Evolutionary conservation across 495 filamentous ascomycete species (phyloP), one percentile per base, ranked within the genome.

Genomic region (Elasticomyces elasticus): DNA sequence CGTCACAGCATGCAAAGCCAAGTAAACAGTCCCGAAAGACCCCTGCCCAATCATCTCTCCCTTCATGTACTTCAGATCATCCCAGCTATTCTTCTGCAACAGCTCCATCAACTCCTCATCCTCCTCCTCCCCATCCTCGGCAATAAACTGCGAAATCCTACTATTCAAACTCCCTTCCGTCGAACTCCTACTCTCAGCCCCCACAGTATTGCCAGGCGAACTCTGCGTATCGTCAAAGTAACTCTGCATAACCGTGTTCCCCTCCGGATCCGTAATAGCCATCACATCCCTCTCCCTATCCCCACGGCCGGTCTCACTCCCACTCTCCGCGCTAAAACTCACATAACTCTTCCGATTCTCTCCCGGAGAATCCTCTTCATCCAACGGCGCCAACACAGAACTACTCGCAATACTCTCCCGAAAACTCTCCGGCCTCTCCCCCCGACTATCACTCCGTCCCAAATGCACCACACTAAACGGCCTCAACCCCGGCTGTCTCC

Each of bases 21-120:
- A 76, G 72, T 89, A 99, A 46, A 99, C 92, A 60, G 87, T 90
- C 62, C 92, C 92, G 63, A 99, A 99, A 42, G 89, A 95, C 54
- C 92, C 92, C 67, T 95, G 89, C 42, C 92, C 92, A 62, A 99
- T 99, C 44, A 97, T 72, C 13, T 89, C 87, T 63, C 92, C 92
- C 71, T 96, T 95, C 89, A 99, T 99, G 89, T 94, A 99, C 65
- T 91, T 89, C 71, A 89, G 83, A 38, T 92, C 86, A 53, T 94
- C 87, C 79, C 92, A 96, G 25, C 87, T 88, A 64, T 96, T 90
- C 30, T 87, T 88, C 35, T 88, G 83, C 35, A 96, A 74, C 74
- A 94, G 94, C 31, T 69, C 56, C 49, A 60, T 66, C 45, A 74
- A 65, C 51, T 73, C 71, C 45, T 83, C 80, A 56, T 87, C 82